These are phyloP conservation scores for Candida vaughaniae DNA, from an alignment of 805 yeast genomes.

Conservation along the genomic window DNA sequence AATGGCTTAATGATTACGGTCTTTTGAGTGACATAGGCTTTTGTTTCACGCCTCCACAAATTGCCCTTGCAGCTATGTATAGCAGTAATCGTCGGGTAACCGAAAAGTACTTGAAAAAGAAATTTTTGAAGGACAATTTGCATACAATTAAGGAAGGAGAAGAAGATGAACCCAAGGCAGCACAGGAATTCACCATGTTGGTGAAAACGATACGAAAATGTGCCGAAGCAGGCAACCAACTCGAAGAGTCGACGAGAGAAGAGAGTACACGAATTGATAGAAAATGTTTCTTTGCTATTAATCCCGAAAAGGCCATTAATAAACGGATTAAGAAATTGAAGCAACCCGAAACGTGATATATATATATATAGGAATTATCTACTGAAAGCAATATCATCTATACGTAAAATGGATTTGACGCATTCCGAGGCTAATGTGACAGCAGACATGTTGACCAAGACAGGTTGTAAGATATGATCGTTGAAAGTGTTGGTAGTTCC, in stretches of 20 bases:
- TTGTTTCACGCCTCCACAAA: constrained; percentile 89
- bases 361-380: constrained; percentile 13
- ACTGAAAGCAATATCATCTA: constrained; percentile 94
- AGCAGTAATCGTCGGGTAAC: constrained; percentile 62
- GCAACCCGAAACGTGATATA: not conserved
- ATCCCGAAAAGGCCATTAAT: constrained; percentile 55
- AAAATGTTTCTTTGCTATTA: constrained; percentile 60
- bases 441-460: constrained; percentile 90
- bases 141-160: constrained; percentile 9
- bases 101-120: constrained; percentile 63
- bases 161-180: constrained; percentile 10
- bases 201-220: constrained; percentile 50
- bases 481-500: constrained; percentile 88
- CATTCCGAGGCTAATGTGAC: constrained; percentile 94
- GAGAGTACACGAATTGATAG: constrained; percentile 63
- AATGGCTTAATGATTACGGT: constrained; percentile 62
- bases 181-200: constrained; percentile 42
- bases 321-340: constrained; percentile 33
- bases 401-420: constrained; percentile 91
- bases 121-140: constrained; percentile 37
- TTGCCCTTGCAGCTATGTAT: constrained; percentile 84
- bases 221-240: constrained; percentile 41
- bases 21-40: constrained; percentile 71
- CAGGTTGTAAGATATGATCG: constrained; percentile 96
- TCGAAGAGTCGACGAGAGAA: constrained; percentile 51